Base-by-base conservation (phyloP, 129 eudicot species). In the Escallonia rubra region DNA sequence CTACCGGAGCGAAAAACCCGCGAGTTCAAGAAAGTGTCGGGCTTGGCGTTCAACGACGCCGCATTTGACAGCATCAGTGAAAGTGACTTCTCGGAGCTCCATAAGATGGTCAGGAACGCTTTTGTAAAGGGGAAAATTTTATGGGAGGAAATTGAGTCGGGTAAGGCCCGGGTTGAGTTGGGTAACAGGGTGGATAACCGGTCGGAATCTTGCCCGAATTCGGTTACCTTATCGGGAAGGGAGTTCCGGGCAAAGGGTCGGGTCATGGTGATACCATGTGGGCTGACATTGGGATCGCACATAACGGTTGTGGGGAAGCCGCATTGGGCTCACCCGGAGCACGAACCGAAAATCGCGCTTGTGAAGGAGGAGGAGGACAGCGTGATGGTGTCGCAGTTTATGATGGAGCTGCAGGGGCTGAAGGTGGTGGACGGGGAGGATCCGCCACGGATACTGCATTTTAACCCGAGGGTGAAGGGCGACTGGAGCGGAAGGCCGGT, bases 401-500 rank as follows among this genome's bases (percentile, higher is more conserved):
- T 90, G 95, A 86, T 90, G 95, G 97, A 90, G 86, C 74, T 90
- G 72, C 94, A 84, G 82, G 97, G 97, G 50, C 79, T 90, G 76
- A 90, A 87, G 65, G 82, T 85, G 8, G 97, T 90, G 63, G 97
- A 90, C 47, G 95, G 95, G 6, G 97, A 90, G 64, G 97, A 90
- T 68, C 95, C 97, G 13, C 97, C 97, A 1, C 82, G 91, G 78
- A 84, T 90, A 64, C 63, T 90, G 79, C 97, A 90, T 77, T 84
- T 86, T 66, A 90, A 90, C 78, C 97, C 97, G 0, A 79, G 97
- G 77, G 68, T 90, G 80, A 90, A 90, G 59, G 97, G 97, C 8
- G 97, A 90, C 84, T 90, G 97, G 97, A 84, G 95, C 69, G 91
- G 91, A 39, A 90, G 80, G 83, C 97, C 97, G 71, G 91, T 90